Conservation (phyloP, 345 rosid genomes). For the Salix caprea region DNA sequence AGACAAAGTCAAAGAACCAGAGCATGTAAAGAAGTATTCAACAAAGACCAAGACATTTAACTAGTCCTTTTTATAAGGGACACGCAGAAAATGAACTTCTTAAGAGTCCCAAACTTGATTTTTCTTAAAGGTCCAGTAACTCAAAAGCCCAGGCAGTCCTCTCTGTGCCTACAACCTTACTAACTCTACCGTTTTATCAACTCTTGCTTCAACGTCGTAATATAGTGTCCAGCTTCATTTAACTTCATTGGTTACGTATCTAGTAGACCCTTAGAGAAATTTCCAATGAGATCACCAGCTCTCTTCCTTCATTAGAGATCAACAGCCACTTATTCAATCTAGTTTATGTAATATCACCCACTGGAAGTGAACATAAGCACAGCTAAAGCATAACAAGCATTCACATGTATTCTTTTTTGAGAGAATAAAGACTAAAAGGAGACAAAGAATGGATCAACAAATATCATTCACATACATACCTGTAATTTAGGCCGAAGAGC, state of each 20-base stretch:
- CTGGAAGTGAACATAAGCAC: background rate
- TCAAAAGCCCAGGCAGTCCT: background rate
- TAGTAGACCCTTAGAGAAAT: background rate
- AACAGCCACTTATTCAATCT: background rate
- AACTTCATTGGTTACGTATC: background rate
- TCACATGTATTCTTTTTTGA: background rate
- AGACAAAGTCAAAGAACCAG: background rate
- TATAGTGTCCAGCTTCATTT: background rate
- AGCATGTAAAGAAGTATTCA: background rate
- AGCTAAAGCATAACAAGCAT: background rate
- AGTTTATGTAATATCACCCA: background rate
- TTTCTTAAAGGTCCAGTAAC: background rate
- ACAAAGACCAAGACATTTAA: background rate
- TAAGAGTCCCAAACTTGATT: background rate
- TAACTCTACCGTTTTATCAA: background rate
- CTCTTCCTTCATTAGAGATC: background rate
- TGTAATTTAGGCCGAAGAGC: conserved; percentile 98
- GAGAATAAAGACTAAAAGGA: background rate
- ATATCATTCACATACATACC: conserved; percentile 33
- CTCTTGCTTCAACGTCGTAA: background rate
- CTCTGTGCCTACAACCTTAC: background rate
- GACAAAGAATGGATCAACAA: background rate
- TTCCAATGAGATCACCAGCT: background rate
- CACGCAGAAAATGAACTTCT: background rate
- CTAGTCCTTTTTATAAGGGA: background rate